Evolutionary conservation across 1,284 basidiomycete genomes (phyloP), one percentile per base, ranked within the genome.

Genomic region (Malassezia slooffiae): DNA sequence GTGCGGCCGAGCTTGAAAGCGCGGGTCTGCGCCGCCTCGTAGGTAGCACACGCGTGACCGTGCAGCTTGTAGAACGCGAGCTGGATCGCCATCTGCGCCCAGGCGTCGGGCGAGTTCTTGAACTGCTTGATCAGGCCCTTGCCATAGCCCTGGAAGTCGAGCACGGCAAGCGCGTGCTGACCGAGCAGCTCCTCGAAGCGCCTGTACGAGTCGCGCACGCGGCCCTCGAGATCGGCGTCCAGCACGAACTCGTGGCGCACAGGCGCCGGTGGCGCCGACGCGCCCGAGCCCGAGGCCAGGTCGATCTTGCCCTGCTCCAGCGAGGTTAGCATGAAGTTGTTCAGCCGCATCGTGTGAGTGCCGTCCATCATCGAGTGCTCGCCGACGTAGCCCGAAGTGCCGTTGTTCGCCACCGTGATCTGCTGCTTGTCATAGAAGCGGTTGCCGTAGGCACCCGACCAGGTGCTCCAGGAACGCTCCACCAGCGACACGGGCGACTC

Each of bases 341-440:
- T 96, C 75, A 96, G 73, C 43, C 91, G 82, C 24, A 95, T 75
- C 0, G 91, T 96, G 0, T 91, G 85, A 0, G 89, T 96, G 34
- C 91, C 91, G 66, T 95, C 91, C 85, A 90, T 86, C 69, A 84
- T 87, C 11, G 85, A 87, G 71, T 91, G 87, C 71, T 91, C 88
- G 41, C 88, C 88, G 77, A 89, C 81, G 57, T 93, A 99, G 1
- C 87, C 91, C 21, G 86, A 87, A 49, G 88, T 85, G 42, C 88
- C 93, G 84, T 93, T 27, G 93, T 84, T 50, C 13, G 55, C 55
- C 12, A 63, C 54, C 37, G 67, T 58, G 50, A 70, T 86, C 70
- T 96, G 85, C 70, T 97, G 91, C 73, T 97, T 97, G 75, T 97
- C 93, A 70, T 84, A 96, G 77, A 85, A 99, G 49, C 91, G 76